These are phyloP conservation scores for Pinus albicaulis DNA, from an alignment of 75 land plant genomes.

Conservation along the genomic window DNA sequence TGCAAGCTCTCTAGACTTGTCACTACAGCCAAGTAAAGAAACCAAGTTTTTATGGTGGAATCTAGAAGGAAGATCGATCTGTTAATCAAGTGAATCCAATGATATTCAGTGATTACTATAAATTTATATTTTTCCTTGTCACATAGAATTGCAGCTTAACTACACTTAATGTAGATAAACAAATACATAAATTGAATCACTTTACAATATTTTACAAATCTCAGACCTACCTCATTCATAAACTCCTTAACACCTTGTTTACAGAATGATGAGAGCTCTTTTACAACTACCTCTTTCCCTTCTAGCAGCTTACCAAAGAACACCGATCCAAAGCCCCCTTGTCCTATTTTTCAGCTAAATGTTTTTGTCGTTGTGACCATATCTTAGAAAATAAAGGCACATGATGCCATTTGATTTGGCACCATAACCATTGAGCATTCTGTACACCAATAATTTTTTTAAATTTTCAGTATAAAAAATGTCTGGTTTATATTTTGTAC, in stretches of 20 bases:
- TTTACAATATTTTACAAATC: too few relatives aligned
- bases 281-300: not conserved
- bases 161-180: too few relatives aligned
- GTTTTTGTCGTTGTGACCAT: not conserved
- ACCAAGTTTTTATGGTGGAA: slow-evolving; percentile 33
- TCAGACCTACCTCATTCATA: not conserved
- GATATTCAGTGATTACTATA: too few relatives aligned
- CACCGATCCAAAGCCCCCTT: not conserved
- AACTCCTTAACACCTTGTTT: not conserved
- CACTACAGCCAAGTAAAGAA: slow-evolving; percentile 43
- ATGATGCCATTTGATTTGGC: not conserved
- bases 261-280: not conserved
- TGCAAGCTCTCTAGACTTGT: slow-evolving; percentile 28
- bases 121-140: too few relatives aligned
- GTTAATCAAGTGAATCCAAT: not conserved
- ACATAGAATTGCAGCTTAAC: too few relatives aligned
- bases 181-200: too few relatives aligned
- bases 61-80: slow-evolving; percentile 10
- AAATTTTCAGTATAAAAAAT: too few relatives aligned
- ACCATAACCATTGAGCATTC: not conserved
- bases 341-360: not conserved
- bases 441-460: too few relatives aligned
- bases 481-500: too few relatives aligned
- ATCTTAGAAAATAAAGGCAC: not conserved
- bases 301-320: not conserved